These are phyloP conservation scores for Tetrastigma voinierianum DNA, from an alignment of 164 flowering plant genomes.

Conservation along the genomic window DNA sequence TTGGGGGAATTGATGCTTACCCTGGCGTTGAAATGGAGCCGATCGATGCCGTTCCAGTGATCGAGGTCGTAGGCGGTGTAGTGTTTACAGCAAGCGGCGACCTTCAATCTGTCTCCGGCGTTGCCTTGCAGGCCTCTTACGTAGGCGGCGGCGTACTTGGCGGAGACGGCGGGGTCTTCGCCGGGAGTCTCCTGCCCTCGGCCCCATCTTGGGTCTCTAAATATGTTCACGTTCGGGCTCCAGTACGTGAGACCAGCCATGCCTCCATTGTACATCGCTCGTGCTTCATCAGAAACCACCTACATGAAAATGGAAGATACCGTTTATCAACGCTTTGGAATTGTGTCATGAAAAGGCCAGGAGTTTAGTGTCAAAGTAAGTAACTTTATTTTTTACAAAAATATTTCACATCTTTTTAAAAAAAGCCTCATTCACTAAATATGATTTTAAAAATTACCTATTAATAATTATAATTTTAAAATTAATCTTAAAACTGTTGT, in stretches of 20 bases:
- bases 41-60: constrained; percentile 63
- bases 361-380: no score
- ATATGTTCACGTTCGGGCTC: constrained; percentile 84
- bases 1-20: constrained; percentile 23
- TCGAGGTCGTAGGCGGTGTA: constrained; percentile 85
- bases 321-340: no score
- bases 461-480: no score
- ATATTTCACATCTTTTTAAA: no score
- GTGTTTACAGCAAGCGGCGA: constrained; percentile 83
- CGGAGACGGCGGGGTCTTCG: constrained; percentile 64
- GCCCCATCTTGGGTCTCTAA: constrained; percentile 88
- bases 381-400: no score
- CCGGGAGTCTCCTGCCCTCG: constrained; percentile 82
- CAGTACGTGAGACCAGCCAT: constrained; percentile 72
- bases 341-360: no score
- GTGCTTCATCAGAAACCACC: constrained; percentile 82
- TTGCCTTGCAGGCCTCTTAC: constrained; percentile 69
- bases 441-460: no score
- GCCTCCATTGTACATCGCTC: constrained; percentile 88
- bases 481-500: no score
- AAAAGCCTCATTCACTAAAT: no score
- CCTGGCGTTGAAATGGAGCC: constrained; percentile 72
- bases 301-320: not conserved
- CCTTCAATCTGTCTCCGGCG: constrained; percentile 47
- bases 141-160: constrained; percentile 55